phyloP scores from a whole-genome alignment of 2,329 filamentous ascomycete species.

The Epichloe sp. region DNA sequence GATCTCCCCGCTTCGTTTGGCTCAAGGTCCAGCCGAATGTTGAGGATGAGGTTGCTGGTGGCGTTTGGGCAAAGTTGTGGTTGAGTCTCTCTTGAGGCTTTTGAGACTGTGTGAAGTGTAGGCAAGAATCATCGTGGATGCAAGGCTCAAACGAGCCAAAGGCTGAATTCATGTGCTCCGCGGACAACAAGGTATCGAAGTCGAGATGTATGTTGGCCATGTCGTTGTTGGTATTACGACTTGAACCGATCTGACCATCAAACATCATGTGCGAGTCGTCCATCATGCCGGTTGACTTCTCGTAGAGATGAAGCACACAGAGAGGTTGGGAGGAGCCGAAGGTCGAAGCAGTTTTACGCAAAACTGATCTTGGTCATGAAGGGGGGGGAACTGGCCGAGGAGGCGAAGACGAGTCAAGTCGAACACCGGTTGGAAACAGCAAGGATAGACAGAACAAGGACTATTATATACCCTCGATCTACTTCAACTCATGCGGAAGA shows the following conservation, averaged over 20 bases:
- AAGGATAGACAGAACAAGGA: too few relatives aligned
- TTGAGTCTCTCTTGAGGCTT: conserved; percentile 8
- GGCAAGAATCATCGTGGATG: conserved; percentile 21
- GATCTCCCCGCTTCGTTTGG: not conserved
- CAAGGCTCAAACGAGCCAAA: conserved; percentile 15
- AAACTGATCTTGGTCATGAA: too few relatives aligned
- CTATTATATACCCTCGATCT: too few relatives aligned
- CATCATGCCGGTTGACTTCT: conserved; percentile 7
- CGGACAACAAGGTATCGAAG: conserved; percentile 14
- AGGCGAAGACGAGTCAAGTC: too few relatives aligned
- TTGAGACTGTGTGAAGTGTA: conserved; percentile 10
- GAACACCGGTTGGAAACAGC: too few relatives aligned
- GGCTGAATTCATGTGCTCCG: conserved; percentile 13
- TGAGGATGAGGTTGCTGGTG: not conserved
- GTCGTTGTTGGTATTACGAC: conserved; percentile 17
- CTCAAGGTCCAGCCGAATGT: not conserved
- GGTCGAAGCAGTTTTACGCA: not conserved
- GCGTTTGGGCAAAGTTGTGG: conserved; percentile 5
- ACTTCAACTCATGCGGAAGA: too few relatives aligned
- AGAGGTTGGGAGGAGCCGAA: not conserved
- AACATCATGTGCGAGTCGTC: conserved; percentile 12
- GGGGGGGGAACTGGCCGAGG: too few relatives aligned
- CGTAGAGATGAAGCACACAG: not conserved
- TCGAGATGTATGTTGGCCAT: conserved; percentile 12
- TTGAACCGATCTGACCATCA: conserved; percentile 8